Evolutionary conservation across 1,139 yeast species (phyloP), one percentile per base, ranked within the genome.

Genomic region (Arxiozyma heterogenica): DNA sequence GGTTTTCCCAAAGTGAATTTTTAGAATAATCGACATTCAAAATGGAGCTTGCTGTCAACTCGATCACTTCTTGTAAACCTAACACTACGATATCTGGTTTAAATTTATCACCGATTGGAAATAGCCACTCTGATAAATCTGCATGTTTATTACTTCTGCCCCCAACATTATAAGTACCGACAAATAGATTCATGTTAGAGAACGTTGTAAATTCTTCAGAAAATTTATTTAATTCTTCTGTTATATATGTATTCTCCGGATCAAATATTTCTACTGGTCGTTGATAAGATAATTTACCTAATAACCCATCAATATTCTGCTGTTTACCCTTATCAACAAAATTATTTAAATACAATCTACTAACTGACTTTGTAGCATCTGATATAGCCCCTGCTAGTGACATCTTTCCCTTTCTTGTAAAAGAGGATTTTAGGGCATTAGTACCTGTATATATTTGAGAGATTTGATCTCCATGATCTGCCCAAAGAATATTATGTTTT

Each of bases 391-490:
- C 98, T 0, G 98, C 98, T 57, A 94, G 73, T 53, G 91, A 89
- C 96, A 90, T 89, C 65, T 90, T 91, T 20, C 98, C 98, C 45
- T 89, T 85, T 65, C 98, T 78, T 1, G 98, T 86, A 66, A 86
- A 93, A 4, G 96, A 88, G 0, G 97, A 88, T 68, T 94, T 94
- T 51, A 94, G 75, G 0, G 98, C 98, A 67, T 93, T 91, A 0
- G 98, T 94, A 7, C 98, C 98, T 0, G 98, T 93, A 67, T 94
- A 94, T 34, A 93, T 93, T 68, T 90, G 97, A 0, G 98, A 90
- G 11, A 94, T 81, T 57, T 94, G 96, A 70, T 94, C 98, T 49
- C 98, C 99, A 68, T 93, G 91, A 69, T 94, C 97, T 0, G 98
- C 99, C 98, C 98, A 94, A 23, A 93, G 72, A 4, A 84, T 75